Conservation (phyloP, 2,329 filamentous ascomycete species). For the Pezicula rhizophila region DNA sequence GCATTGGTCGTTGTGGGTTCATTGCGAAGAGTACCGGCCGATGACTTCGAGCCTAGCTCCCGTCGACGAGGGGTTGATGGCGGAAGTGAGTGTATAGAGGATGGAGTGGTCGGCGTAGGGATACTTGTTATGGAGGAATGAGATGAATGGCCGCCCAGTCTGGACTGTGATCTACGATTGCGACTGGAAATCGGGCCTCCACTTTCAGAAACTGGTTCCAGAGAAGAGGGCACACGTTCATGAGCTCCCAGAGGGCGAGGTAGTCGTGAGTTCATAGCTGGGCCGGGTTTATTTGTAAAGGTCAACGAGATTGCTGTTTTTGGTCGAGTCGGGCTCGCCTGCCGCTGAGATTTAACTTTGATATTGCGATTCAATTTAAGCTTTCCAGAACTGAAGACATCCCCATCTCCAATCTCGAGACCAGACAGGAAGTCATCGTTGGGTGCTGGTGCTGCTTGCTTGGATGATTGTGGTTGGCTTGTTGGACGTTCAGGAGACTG, state of each 20-base stretch:
- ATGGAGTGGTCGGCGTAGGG: constrained; percentile 53
- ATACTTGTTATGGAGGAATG: constrained; percentile 64
- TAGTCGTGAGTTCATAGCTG: constrained; percentile 57
- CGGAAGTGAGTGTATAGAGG: constrained; percentile 45
- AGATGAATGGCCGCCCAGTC: constrained; percentile 60
- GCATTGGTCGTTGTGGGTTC: constrained; percentile 61
- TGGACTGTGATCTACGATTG: constrained; percentile 58
- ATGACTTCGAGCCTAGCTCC: constrained; percentile 50
- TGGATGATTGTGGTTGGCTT: constrained; percentile 29
- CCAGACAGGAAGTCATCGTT: constrained; percentile 78
- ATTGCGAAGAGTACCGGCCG: constrained; percentile 46
- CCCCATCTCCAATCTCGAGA: constrained; percentile 79
- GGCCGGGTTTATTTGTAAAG: constrained; percentile 73
- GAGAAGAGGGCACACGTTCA: constrained; percentile 65
- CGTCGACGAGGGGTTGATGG: constrained; percentile 56
- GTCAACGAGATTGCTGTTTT: constrained; percentile 80
- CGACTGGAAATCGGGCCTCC: constrained; percentile 62
- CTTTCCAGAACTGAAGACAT: constrained; percentile 75
- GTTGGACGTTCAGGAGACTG: constrained; percentile 46
- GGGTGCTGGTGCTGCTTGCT: constrained; percentile 14
- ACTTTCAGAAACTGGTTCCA: constrained; percentile 92
- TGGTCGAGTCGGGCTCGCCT: constrained; percentile 63
- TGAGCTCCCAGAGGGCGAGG: constrained; percentile 66
- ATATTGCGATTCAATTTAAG: constrained; percentile 86
- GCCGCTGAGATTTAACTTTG: constrained; percentile 69